Percentiles rank a stretch among this genome's conserved stretches.
Evolutionary conservation across 192 early-diverging fungal species (phyloP).

Genomic region (Podila minutissima): DNA sequence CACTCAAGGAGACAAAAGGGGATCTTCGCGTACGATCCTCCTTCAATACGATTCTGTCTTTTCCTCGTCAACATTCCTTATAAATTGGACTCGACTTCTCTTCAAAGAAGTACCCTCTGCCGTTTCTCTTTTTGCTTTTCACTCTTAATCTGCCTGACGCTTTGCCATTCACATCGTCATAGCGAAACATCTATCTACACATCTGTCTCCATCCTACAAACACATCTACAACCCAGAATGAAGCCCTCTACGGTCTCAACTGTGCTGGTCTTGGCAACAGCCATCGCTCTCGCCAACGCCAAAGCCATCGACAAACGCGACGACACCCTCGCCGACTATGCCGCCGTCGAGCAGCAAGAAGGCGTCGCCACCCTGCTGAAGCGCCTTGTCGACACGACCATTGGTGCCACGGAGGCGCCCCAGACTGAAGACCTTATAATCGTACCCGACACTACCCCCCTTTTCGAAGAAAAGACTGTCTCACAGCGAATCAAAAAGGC

Average conservation of each 20-base stretch:
- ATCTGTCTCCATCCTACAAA: background rate
- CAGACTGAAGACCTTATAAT: background rate
- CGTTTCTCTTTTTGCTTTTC: background rate
- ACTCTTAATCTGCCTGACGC: no score
- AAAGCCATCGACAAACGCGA: background rate
- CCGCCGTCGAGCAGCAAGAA: background rate
- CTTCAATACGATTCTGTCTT: no score
- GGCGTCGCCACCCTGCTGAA: background rate
- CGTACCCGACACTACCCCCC: background rate
- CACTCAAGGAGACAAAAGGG: no score
- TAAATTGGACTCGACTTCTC: conserved; percentile 3
- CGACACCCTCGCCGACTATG: background rate
- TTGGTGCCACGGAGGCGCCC: conserved; percentile 3
- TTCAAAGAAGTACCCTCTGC: background rate
- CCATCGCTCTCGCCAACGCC: conserved; percentile 20
- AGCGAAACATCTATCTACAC: background rate
- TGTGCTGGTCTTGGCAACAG: conserved; percentile 21
- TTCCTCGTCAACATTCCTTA: no score
- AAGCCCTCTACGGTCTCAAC: conserved; percentile 27
- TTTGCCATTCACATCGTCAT: background rate
- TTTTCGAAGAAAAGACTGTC: background rate
- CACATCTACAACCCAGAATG: conserved; percentile 8
- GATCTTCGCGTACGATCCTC: no score
- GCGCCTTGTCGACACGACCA: conserved; percentile 5
- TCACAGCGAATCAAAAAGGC: background rate